Evolutionary conservation across 192 early-diverging fungal species (phyloP), one percentile per base, ranked within the genome.

Genomic region (Rhizoclosmatium sp.): DNA sequence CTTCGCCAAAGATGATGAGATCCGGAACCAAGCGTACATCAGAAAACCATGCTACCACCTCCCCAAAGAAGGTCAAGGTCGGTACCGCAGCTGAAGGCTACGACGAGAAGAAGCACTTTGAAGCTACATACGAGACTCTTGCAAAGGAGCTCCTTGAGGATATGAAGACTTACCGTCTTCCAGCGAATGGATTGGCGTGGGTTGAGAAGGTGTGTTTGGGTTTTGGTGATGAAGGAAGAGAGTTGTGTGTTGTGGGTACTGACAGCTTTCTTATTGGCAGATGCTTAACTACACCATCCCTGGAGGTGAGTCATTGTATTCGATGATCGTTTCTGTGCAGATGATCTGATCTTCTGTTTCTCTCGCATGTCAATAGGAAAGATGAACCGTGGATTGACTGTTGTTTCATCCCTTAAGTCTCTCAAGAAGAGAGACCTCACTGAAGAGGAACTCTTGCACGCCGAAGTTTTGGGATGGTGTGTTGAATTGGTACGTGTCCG

Each of bases 351-450:
- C 12, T 7, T 45, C 69, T 47, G 60, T 1, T 66, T 10, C 7
- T 42, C 47, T 42, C 46, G 41, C 44, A 14, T 3, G 4, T 31
- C 16, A 69, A 39, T 47, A 82, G 97, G 95, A 81, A 99, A 99
- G 88, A 92, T 98, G 91, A 99, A 99, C 93, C 94, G 98, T 83
- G 98, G 98, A 40, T 85, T 98, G 66, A 95, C 96, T 2, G 98
- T 99, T 19, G 92, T 94, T 41, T 95, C 96, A 78, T 93, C 97
- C 2, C 86, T 98, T 61, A 83, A 89, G 71, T 93, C 95, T 40
- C 86, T 98, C 79, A 90, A 93, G 66, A 87, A 89, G 60, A 80
- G 87, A 47, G 93, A 92, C 70, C 85, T 96, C 47, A 92, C 94
- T 46, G 82, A 86, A 41, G 93, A 96, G 49, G 93, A 98, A 84